Conservation (phyloP, 768 basidiomycete genomes). For the Lactarius trivialis region DNA sequence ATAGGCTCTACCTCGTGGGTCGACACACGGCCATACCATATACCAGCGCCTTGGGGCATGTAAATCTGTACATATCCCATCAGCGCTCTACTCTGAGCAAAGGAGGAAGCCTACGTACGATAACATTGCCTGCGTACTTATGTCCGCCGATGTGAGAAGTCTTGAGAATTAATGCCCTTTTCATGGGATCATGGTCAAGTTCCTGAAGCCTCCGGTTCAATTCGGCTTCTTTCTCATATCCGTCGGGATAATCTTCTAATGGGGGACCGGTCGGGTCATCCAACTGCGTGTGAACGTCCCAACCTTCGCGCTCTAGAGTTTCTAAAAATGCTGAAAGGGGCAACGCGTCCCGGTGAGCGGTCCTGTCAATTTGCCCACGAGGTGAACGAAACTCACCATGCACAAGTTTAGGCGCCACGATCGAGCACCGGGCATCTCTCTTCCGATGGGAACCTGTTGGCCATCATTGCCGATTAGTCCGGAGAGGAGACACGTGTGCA, state of each 20-base stretch:
- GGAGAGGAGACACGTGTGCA: not conserved
- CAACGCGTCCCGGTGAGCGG: constrained; percentile 16
- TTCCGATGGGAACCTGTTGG: constrained; percentile 82
- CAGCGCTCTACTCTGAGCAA: not conserved
- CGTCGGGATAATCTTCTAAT: constrained; percentile 52
- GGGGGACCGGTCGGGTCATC: constrained; percentile 51
- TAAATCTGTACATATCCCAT: constrained; percentile 52
- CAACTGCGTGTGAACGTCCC: constrained; percentile 70
- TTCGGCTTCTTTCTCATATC: constrained; percentile 49
- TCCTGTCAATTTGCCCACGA: not conserved
- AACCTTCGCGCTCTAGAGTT: constrained; percentile 58
- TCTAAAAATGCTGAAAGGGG: constrained; percentile 50
- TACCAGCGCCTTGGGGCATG: constrained; percentile 74
- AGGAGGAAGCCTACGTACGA: constrained; percentile 50
- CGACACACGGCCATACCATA: constrained; percentile 94
- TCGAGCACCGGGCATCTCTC: constrained; percentile 86
- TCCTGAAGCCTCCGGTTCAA: constrained; percentile 42
- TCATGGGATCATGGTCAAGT: constrained; percentile 47
- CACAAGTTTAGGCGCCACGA: constrained; percentile 80
- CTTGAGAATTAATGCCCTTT: constrained; percentile 74
- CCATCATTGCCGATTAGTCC: constrained; percentile 1
- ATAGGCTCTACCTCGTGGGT: constrained; percentile 84
- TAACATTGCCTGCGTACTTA: constrained; percentile 85
- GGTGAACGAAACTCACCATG: constrained; percentile 42
- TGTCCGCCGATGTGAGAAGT: constrained; percentile 93